Conservation (phyloP, 345 rosid genomes). For the Lumnitzera littorea region DNA sequence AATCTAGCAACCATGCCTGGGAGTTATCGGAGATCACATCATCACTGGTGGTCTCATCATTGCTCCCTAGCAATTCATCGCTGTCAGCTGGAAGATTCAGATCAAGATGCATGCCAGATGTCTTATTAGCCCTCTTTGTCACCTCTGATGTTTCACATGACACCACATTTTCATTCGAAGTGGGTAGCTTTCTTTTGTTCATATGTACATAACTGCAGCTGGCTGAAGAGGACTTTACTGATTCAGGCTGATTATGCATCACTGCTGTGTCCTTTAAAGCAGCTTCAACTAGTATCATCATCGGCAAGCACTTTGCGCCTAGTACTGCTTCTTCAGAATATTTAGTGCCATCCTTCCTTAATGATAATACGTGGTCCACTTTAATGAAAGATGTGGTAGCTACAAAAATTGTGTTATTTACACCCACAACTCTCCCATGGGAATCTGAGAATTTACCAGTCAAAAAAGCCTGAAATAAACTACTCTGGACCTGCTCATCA, state of each 20-base stretch:
- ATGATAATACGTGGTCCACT: slow-evolving; percentile 8
- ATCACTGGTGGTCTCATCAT: slow-evolving; percentile 15
- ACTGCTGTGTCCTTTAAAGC: slow-evolving; percentile 1
- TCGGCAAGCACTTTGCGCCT: slow-evolving; percentile 35
- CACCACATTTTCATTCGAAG: slow-evolving; percentile 19
- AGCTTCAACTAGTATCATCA: slow-evolving; percentile 39
- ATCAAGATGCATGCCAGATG: slow-evolving; percentile 35
- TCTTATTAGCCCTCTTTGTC: slow-evolving; percentile 36
- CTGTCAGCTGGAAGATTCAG: slow-evolving; percentile 68
- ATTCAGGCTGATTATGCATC: slow-evolving; percentile 5
- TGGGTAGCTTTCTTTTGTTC: slow-evolving; percentile 50
- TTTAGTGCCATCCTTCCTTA: background rate
- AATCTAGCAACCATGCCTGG: slow-evolving; percentile 43
- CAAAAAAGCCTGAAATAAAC: slow-evolving; percentile 44
- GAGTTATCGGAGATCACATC: slow-evolving; percentile 28
- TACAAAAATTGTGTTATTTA: slow-evolving; percentile 46
- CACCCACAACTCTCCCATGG: slow-evolving; percentile 54
- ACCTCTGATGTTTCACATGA: slow-evolving; percentile 19
- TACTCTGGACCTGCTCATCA: slow-evolving; percentile 37
- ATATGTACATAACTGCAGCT: slow-evolving; percentile 4
- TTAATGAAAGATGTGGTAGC: slow-evolving; percentile 29
- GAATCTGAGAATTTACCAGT: slow-evolving; percentile 61
- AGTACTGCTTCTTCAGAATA: slow-evolving; percentile 15
- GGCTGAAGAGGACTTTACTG: slow-evolving; percentile 1
- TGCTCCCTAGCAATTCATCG: slow-evolving; percentile 19